phyloP scores from a whole-genome alignment of 2,329 filamentous ascomycete species.

The Botrytis medusae region DNA sequence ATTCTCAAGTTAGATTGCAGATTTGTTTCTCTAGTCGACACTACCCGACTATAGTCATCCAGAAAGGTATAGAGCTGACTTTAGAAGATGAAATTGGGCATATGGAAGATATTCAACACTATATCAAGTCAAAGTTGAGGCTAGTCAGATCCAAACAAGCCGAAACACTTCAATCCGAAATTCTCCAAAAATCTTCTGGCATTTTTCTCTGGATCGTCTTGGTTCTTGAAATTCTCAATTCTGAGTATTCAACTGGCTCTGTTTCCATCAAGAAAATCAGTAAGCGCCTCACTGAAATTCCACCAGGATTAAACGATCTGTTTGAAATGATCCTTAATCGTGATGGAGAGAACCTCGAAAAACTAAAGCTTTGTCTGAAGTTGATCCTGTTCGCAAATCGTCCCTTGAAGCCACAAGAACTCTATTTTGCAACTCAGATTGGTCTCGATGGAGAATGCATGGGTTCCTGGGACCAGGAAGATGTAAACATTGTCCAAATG shows the following conservation, averaged over 20 bases:
- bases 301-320: constrained; percentile 25
- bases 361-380: constrained; percentile 49
- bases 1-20: constrained; percentile 24
- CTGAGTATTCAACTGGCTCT: constrained; percentile 40
- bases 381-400: constrained; percentile 53
- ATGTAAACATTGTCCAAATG: constrained; percentile 38
- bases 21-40: constrained; percentile 38
- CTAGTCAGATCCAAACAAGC: constrained; percentile 26
- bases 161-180: constrained; percentile 24
- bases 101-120: constrained; percentile 35
- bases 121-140: constrained; percentile 34
- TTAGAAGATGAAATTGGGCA: constrained; percentile 37
- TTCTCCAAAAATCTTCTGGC: constrained; percentile 26
- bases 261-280: constrained; percentile 40
- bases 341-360: constrained; percentile 45
- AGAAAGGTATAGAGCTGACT: constrained; percentile 31
- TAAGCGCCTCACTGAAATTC: constrained; percentile 39
- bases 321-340: constrained; percentile 38
- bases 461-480: constrained; percentile 31
- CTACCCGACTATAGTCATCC: constrained; percentile 34
- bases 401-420: constrained; percentile 31
- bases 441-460: constrained; percentile 25
- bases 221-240: constrained; percentile 45
- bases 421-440: constrained; percentile 32
- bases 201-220: constrained; percentile 35